Evolutionary conservation across 2,329 filamentous ascomycete genomes (phyloP).

Genomic region (Penicillium fuscoglaucum): DNA sequence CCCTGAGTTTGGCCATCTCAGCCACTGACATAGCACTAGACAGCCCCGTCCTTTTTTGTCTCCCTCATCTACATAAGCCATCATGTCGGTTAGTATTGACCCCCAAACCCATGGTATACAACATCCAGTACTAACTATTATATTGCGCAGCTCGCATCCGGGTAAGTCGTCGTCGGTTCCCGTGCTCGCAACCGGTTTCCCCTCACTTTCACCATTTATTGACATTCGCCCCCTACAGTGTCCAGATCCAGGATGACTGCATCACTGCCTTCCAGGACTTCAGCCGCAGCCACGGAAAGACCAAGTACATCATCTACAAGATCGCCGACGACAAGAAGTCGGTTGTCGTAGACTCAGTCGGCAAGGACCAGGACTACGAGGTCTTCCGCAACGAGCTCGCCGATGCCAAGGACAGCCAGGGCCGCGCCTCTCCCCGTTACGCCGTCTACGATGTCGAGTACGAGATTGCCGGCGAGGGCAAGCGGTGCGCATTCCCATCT

Average conservation of each 20-base stretch:
- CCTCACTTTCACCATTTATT: conserved; percentile 18
- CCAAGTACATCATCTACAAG: conserved; percentile 56
- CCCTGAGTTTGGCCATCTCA: conserved; percentile 11
- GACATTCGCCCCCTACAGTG: conserved; percentile 36
- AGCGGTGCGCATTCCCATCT: conserved; percentile 40
- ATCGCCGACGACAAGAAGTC: conserved; percentile 53
- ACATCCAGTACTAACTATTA: conserved; percentile 13
- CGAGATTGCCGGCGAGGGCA: conserved; percentile 51
- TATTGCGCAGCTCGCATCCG: conserved; percentile 36
- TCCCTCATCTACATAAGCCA: conserved; percentile 28
- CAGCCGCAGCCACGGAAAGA: conserved; percentile 46
- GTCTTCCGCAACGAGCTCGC: conserved; percentile 49
- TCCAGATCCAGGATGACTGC: conserved; percentile 50
- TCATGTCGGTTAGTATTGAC: conserved; percentile 37
- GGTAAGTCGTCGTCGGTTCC: conserved; percentile 26
- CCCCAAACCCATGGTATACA: background rate
- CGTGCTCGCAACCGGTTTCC: conserved; percentile 7
- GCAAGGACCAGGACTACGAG: conserved; percentile 49
- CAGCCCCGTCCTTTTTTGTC: conserved; percentile 23
- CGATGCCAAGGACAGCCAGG: conserved; percentile 44
- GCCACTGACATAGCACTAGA: conserved; percentile 36
- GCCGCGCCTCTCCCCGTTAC: conserved; percentile 49
- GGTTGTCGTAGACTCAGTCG: conserved; percentile 50
- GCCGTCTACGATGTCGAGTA: conserved; percentile 54
- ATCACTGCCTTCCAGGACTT: conserved; percentile 49